A percentile compares a stretch with the other conserved stretches of the same genome.
Conservation (phyloP, 768 basidiomycete genomes). For the Tylopilus intermedius region DNA sequence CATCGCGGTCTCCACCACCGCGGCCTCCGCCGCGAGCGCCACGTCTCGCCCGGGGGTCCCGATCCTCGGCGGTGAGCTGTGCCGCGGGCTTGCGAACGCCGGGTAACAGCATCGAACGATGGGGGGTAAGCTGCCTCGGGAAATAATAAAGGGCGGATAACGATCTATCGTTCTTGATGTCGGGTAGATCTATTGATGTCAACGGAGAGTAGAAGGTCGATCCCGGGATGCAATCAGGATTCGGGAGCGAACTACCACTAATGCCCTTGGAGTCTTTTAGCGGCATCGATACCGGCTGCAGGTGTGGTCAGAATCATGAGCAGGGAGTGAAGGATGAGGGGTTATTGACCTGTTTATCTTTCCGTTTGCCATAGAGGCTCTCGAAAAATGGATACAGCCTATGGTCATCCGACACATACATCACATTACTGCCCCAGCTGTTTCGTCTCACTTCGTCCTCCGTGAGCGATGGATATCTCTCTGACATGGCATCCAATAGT, state of each 20-base stretch:
- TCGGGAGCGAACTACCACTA: slow-evolving; percentile 72
- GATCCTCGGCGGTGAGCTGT: slow-evolving; percentile 62
- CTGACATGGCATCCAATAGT: slow-evolving; percentile 77
- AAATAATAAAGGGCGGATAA: slow-evolving; percentile 85
- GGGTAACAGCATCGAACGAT: slow-evolving; percentile 77
- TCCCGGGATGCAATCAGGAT: slow-evolving; percentile 86
- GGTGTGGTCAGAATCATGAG: slow-evolving; percentile 14
- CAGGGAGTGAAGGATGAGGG: slow-evolving; percentile 1
- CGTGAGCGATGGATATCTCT: slow-evolving; percentile 56
- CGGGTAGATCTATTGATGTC: slow-evolving; percentile 51
- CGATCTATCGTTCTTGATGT: slow-evolving; percentile 84
- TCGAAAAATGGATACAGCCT: slow-evolving; percentile 84
- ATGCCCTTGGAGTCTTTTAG: slow-evolving; percentile 68
- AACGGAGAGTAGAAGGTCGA: slow-evolving; percentile 84
- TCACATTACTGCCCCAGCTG: slow-evolving; percentile 73
- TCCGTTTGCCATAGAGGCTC: slow-evolving; percentile 85
- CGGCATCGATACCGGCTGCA: slow-evolving; percentile 73
- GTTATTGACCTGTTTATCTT: slow-evolving; percentile 60
- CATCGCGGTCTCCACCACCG: slow-evolving; percentile 35
- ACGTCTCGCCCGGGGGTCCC: slow-evolving; percentile 58
- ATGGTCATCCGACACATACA: slow-evolving; percentile 83
- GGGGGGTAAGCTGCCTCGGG: slow-evolving; percentile 81
- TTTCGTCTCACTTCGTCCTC: slow-evolving; percentile 85
- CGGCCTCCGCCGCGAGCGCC: slow-evolving; percentile 48
- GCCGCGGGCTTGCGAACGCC: slow-evolving; percentile 59